Evolutionary conservation across 2,329 filamentous ascomycete species (phyloP), one percentile per base, ranked within the genome.

Genomic region (Alternaria longipes): DNA sequence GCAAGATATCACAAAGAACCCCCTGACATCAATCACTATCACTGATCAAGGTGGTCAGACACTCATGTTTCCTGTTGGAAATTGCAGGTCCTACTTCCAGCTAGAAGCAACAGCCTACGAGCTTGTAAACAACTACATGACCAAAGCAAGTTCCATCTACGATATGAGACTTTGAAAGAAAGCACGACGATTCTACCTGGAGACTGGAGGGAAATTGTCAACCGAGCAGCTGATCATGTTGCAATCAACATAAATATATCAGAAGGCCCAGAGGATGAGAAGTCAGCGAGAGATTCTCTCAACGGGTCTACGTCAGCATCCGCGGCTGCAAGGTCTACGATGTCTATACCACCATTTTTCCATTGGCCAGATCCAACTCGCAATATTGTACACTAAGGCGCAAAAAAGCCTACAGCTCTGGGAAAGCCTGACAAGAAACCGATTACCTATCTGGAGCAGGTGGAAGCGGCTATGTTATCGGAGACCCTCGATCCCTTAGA

Each of bases 11-110:
- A 28, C 24, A 2, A 22, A 65, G 9, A 65, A 63, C 3, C 44
- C 46, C 8, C 4, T 59, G 26, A 66, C 65, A 11, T 66, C 54
- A 5, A 60, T 78, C 26, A 61, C 68, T 40, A 44, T 78, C 4
- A 71, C 52, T 1, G 68, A 74, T 34, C 67, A 60, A 63, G 51
- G 62, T 12, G 67, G 69, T 4, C 67, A 68, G 20, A 61, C 68
- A 6, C 34, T 74, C 3, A 42, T 74, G 5, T 78, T 70, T 49
- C 53, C 66, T 0, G 47, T 62, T 0, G 30, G 64, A 8, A 66
- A 68, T 38, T 76, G 70, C 50, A 60, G 60, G 40, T 73, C 73
- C 3, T 78, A 70, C 49, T 74, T 78, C 20, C 70, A 78, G 42
- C 54, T 76, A 47, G 74, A 77, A 42, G 70, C 74, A 46, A 73